Evolutionary conservation across 148 eudicot species (phyloP).

Genomic region (Amaranthus cruentus): DNA sequence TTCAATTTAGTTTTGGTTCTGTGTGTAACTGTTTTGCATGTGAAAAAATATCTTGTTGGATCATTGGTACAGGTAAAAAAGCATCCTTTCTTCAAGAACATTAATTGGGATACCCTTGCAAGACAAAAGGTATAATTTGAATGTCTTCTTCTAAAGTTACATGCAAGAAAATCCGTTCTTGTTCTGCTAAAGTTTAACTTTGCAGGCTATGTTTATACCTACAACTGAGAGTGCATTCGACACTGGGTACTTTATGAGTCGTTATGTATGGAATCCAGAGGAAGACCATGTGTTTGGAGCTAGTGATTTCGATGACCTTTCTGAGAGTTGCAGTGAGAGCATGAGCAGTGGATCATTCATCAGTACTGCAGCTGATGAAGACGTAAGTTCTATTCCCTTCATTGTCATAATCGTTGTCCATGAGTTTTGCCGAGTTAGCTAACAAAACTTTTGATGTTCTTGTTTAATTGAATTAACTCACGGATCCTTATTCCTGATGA

Average conservation of each 20-base stretch:
- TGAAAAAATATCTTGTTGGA: conserved; percentile 12
- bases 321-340: conserved; percentile 69
- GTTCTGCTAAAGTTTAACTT: conserved; percentile 1
- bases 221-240: conserved; percentile 73
- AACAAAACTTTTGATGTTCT: too few species aligned
- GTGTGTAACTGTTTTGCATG: background rate
- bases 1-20: conserved; percentile 5
- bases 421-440: too few species aligned
- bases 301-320: conserved; percentile 85
- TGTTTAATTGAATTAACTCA: too few species aligned
- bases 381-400: conserved; percentile 39
- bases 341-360: conserved; percentile 70
- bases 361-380: conserved; percentile 77
- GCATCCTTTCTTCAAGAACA: conserved; percentile 73
- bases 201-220: conserved; percentile 94
- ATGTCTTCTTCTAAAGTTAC: background rate
- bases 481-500: too few species aligned
- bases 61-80: conserved; percentile 56
- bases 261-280: conserved; percentile 95
- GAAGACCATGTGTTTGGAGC: conserved; percentile 74
- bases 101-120: conserved; percentile 92
- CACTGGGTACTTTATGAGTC: conserved; percentile 98
- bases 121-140: conserved; percentile 70
- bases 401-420: too few species aligned
- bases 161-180: background rate